phyloP scores from a whole-genome alignment of 352 stramenopile species.

The Globisporangium spinosum region DNA sequence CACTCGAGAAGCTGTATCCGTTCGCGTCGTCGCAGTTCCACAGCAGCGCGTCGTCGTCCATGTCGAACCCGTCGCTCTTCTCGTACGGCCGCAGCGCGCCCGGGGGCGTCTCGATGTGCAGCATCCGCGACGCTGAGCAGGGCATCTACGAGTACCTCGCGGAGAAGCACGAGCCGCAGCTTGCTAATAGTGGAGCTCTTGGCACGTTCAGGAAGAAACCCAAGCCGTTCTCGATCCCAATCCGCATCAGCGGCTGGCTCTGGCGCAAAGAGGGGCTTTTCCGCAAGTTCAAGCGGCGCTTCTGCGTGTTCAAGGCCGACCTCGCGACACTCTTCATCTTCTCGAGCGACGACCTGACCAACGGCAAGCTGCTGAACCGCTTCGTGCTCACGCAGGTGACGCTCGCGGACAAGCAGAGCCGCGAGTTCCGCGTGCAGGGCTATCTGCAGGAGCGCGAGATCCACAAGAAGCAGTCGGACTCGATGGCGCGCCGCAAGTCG shows the following conservation, averaged over 20 bases:
- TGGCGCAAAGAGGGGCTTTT: constrained; percentile 48
- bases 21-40: constrained; percentile 4
- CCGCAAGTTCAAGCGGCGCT: constrained; percentile 39
- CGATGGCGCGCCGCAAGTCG: constrained; percentile 27
- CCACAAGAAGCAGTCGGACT: constrained; percentile 41
- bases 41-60: background rate
- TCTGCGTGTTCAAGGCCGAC: constrained; percentile 56
- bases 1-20: background rate
- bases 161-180: constrained; percentile 31
- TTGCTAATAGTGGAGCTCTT: background rate
- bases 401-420: constrained; percentile 29
- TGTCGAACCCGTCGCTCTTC: constrained; percentile 1
- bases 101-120: constrained; percentile 20
- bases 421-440: constrained; percentile 31
- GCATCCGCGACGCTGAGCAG: constrained; percentile 43
- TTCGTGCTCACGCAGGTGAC: constrained; percentile 46
- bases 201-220: background rate
- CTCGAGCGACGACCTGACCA: constrained; percentile 38
- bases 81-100: background rate
- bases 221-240: constrained; percentile 22
- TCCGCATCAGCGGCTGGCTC: constrained; percentile 53
- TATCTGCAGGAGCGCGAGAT: constrained; percentile 41
- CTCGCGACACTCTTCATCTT: constrained; percentile 39
- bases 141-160: constrained; percentile 66
- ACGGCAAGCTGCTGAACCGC: constrained; percentile 31